Base-by-base conservation (phyloP, 2,329 filamentous ascomycete genomes). In the Hypomyces perniciosus region DNA sequence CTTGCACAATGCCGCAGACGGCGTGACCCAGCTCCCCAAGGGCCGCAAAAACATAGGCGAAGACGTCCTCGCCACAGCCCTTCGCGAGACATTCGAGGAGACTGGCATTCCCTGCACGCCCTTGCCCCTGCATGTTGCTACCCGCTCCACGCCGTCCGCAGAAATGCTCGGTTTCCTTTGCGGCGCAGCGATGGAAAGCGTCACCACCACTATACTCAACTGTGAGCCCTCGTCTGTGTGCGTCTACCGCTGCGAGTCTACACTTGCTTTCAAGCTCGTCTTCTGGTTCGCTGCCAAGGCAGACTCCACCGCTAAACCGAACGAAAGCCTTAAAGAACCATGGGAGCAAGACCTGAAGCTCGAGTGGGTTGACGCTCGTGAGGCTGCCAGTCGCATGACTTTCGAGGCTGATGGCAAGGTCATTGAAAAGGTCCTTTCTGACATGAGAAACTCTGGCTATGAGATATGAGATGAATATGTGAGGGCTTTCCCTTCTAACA, bases 41-140 rank as follows among this genome's bases (percentile, higher is more conserved):
- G 74, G 74, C 43, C 68, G 73, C 54, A 75, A 74, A 59, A 71
- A 76, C 57, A 70, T 77, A 40, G 67, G 65, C 49, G 74, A 77
- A 55, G 65, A 65, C 53, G 62, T 74, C 33, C 65, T 69, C 28
- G 61, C 60, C 2, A 65, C 73, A 0, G 74, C 74, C 9, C 54
- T 77, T 10, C 70, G 74, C 29, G 74, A 77, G 59, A 75, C 74
- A 0, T 65, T 65, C 40, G 74, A 78, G 54, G 74, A 77, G 58
- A 75, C 73, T 6, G 74, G 74, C 4, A 62, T 75, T n/a, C 59
- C 51, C 5, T 69, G 70, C 33, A 57, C 55, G 9, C 65, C 72
- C 0, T 55, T 76, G 31, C 59, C 64, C 8, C 64, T 77, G 51
- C 65, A 61, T 39, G 67, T 74, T 52, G 62, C 66, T 38, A 77